Evolutionary conservation across 2,329 filamentous ascomycete species (phyloP), one percentile per base, ranked within the genome.

Genomic region (Beauveria medogensis): DNA sequence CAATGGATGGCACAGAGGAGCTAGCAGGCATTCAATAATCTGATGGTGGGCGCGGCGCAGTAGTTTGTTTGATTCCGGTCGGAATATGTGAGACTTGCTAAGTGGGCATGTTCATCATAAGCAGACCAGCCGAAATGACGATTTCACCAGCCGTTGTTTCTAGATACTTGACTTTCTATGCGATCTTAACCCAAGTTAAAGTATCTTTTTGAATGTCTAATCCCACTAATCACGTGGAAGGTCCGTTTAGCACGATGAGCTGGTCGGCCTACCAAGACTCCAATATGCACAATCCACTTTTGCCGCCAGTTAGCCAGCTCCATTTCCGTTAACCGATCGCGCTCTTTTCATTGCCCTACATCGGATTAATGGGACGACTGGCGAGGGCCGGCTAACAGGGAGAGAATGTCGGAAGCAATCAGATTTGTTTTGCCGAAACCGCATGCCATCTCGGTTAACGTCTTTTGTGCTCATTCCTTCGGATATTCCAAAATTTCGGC

Each of bases 271-370:
- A 16, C 12, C 34, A 37, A 16, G 34, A 37, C 34, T 37, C 34
- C 2, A 37, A 37, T 9, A 44, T 14, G 10, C 43, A 26, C 26
- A 37, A 28, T 59, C 56, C 56, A 53, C 56, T 59, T 40, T 59
- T 46, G 26, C 56, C 24, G 46, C 34, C 46, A 37, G 12, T 37
- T 16, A 14, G 12, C 34, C 20, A 14, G 24, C 46, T 50, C 37
- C 55, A 30, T 37, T 58, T 59, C 56, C 56, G 56, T 53, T 37
- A 59, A 41, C 56, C 56, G 56, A 59, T 59, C 56, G 37, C 37
- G 46, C 44, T 57, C 55, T 34, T 52, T 7, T 10, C 18, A n/a
- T 20, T 51, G 48, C 34, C 55, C 4, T 51, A 51, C 46, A 44
- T 58, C 18, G 22, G 47, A 51, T 34, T 50, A 22, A 34, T 30